phyloP scores from a whole-genome alignment of 805 yeast species.

The Kodamaea kaohsiungensis region DNA sequence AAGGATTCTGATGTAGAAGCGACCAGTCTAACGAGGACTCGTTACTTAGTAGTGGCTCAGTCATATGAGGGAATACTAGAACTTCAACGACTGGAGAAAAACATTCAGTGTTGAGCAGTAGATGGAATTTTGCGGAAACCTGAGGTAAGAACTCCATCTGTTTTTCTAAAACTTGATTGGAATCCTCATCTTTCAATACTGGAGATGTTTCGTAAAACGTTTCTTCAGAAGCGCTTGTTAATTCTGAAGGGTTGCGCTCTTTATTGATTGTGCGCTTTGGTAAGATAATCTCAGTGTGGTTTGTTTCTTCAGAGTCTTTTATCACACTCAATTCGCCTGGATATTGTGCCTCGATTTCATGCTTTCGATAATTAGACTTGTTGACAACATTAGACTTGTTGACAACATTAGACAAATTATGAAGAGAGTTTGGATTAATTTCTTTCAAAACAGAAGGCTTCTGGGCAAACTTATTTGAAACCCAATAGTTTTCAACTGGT shows the following conservation, averaged over 20 bases:
- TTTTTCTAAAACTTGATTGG: too few species aligned
- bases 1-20: neutral
- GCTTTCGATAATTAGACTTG: neutral
- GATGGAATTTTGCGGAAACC: slow-evolving; percentile 12
- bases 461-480: neutral
- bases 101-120: slow-evolving; percentile 12
- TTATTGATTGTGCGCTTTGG: neutral
- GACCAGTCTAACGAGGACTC: slow-evolving; percentile 10
- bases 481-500: neutral
- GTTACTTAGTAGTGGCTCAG: slow-evolving; percentile 12
- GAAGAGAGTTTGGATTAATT: neutral
- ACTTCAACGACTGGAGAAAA: slow-evolving; percentile 13
- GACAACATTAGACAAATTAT: neutral
- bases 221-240: slow-evolving; percentile 8
- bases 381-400: neutral
- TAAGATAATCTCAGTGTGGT: neutral
- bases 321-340: neutral
- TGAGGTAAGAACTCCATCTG: too few species aligned
- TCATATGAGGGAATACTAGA: slow-evolving; percentile 14
- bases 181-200: slow-evolving; percentile 2
- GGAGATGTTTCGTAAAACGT: slow-evolving; percentile 22
- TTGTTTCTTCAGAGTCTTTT: neutral
- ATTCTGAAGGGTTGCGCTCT: neutral
- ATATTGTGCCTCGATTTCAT: neutral
- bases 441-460: neutral